These are phyloP conservation scores for Cardamine chenopodiifolia DNA, from an alignment of 345 rosid species.

Conservation along the genomic window DNA sequence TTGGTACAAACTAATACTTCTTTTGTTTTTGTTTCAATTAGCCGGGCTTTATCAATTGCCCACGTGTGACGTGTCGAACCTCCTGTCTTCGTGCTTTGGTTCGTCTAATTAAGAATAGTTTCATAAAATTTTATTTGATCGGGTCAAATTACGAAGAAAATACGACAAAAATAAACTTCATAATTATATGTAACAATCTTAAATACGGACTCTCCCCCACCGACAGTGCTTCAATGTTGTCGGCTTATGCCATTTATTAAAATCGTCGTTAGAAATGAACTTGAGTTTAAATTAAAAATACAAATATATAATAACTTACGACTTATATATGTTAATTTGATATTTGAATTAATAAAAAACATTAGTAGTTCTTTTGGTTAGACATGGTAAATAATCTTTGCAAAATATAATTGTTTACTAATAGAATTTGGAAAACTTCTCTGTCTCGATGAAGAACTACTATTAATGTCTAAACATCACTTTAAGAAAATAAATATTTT, in stretches of 20 bases:
- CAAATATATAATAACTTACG: background rate
- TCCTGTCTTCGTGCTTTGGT: conserved; percentile 29
- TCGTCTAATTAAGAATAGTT: conserved; percentile 29
- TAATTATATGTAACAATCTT: conserved; percentile 33
- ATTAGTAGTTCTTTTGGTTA: conserved; percentile 11
- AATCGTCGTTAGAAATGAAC: conserved; percentile 1
- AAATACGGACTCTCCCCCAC: conserved; percentile 40
- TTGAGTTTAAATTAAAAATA: background rate
- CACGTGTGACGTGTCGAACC: conserved; percentile 31
- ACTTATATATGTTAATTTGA: background rate
- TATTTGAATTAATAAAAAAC: background rate
- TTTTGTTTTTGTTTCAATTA: conserved; percentile 2
- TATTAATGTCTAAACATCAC: conserved; percentile 36
- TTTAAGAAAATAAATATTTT: background rate
- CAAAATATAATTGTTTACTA: conserved; percentile 20
- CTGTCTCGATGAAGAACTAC: conserved; percentile 18
- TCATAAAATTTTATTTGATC: conserved; percentile 1
- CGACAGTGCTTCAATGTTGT: conserved; percentile 44
- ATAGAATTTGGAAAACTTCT: conserved; percentile 28
- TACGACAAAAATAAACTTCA: conserved; percentile 21
- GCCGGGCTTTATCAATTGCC: background rate
- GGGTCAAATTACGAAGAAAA: conserved; percentile 34
- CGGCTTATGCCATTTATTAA: conserved; percentile 32
- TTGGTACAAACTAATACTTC: background rate
- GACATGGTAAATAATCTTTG: conserved; percentile 22